phyloP scores from a whole-genome alignment of 495 filamentous ascomycete species.

The Acidomyces sp. region DNA sequence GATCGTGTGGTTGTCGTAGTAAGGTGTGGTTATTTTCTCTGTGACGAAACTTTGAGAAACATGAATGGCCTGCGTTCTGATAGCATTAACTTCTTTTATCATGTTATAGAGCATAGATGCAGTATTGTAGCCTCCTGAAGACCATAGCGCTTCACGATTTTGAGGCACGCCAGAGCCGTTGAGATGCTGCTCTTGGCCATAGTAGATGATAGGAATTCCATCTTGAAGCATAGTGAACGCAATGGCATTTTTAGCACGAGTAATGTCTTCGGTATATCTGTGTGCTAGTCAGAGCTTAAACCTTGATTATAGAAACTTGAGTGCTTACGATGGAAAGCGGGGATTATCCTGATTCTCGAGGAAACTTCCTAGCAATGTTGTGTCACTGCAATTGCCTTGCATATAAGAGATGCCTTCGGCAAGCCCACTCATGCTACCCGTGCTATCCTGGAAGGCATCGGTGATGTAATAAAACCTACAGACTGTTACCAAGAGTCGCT shows the following conservation, averaged over 20 bases:
- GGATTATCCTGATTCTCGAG: constrained; percentile 65
- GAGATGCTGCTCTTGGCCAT: background rate
- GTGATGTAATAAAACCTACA: constrained; percentile 55
- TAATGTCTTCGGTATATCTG: constrained; percentile 6
- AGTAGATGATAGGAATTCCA: constrained; percentile 38
- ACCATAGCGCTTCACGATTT: constrained; percentile 67
- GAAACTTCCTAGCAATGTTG: constrained; percentile 56
- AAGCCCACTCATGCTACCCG: constrained; percentile 19
- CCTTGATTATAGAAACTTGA: too few relatives aligned
- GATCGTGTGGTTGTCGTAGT: constrained; percentile 41
- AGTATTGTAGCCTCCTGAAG: constrained; percentile 49
- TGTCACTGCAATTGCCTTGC: constrained; percentile 39
- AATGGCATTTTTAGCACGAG: constrained; percentile 7
- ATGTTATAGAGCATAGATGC: constrained; percentile 46
- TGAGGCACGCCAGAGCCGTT: constrained; percentile 27
- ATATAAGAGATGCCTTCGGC: constrained; percentile 13
- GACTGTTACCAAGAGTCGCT: too few relatives aligned
- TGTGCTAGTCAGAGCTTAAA: background rate
- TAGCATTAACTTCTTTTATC: constrained; percentile 42
- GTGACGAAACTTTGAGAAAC: constrained; percentile 34
- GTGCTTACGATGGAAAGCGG: constrained; percentile 39
- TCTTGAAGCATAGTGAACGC: constrained; percentile 28
- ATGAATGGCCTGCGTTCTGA: constrained; percentile 43
- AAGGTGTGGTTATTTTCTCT: constrained; percentile 42
- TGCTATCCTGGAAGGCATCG: constrained; percentile 37